Base-by-base conservation (phyloP, 2,329 filamentous ascomycete species). In the Fusarium sp. region DNA sequence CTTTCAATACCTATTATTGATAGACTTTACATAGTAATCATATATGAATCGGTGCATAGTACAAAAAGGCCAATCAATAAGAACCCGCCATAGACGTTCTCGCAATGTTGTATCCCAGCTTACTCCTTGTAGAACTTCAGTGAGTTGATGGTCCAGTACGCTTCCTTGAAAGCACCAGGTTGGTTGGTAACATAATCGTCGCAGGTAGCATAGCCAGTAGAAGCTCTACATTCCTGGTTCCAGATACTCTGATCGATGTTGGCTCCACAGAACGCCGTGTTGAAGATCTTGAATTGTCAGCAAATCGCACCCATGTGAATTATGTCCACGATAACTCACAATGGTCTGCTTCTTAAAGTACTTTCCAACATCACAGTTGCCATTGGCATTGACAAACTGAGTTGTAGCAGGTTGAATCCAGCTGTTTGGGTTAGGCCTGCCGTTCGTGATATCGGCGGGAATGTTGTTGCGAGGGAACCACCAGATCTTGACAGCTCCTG, bases 291-390 rank as follows among this genome's bases (percentile, higher is more conserved):
- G 6, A 10, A 20, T 18, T 1, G 18, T 61, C 14, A 61, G 58
- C 9, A 47, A 14, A 12, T 12, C 14, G 14, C 11, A 10, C 6
- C 6, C 18, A 3, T 2, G 3, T 3, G 4, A 5, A 8, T 3
- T 4, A n/a, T 8, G 11, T 38, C n/a, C 34, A 18, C 5, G 8
- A 10, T 1, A 12, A 8, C 62, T 58, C 24, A 66, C 58, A 52
- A 63, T 66, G 15, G 62, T 66, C 14, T 66, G 62, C 42, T 66
- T 66, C 46, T 66, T 66, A 4, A 66, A 66, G 27, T 63, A 66
- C 34, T 38, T 66, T 58, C 58, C 62, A 49, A 66, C 58, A n/a
- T 66, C 53, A 15, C 62, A 66, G 62, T 63, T 63, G n/a, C 62
- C 58, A 49, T 61, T 66, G 12, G 51, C 58, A 52, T 57, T 57